A percentile compares a stretch with the other conserved stretches of the same genome.
phyloP scores from a whole-genome alignment of 768 basidiomycete genomes.

The Trametes maxima region DNA sequence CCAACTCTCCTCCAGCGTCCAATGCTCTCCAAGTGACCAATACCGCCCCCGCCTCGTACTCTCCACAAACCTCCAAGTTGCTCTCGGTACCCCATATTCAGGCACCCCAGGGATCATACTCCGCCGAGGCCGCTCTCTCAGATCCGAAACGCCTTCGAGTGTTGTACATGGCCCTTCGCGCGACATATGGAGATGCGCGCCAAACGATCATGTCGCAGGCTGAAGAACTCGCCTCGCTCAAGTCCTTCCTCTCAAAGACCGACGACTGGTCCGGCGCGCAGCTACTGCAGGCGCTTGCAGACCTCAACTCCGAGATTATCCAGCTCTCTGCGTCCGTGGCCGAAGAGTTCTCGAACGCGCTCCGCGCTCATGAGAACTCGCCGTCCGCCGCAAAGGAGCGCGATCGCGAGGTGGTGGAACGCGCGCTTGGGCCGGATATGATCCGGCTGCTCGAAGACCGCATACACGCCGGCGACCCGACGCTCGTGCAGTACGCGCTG shows the following conservation, averaged over 20 bases:
- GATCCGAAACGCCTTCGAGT: constrained; percentile 24
- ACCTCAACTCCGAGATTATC: constrained; percentile 39
- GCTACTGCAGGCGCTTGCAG: constrained; percentile 37
- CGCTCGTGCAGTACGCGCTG: constrained; percentile 39
- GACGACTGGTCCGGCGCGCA: constrained; percentile 39
- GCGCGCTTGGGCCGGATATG: constrained; percentile 34
- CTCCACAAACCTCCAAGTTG: too few species aligned
- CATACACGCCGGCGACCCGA: constrained; percentile 36
- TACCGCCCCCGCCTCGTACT: too few species aligned
- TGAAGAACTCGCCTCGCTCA: constrained; percentile 36
- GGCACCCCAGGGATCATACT: not conserved
- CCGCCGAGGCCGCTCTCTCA: constrained; percentile 21
- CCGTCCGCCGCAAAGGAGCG: constrained; percentile 23
- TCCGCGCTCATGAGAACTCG: constrained; percentile 27
- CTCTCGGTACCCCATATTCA: too few species aligned
- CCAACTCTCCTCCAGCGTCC: too few species aligned
- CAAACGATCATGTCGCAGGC: constrained; percentile 32
- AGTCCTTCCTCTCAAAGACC: constrained; percentile 39
- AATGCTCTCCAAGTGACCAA: too few species aligned
- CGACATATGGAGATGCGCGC: constrained; percentile 28
- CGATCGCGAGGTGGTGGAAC: constrained; percentile 32
- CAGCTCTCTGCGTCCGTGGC: constrained; percentile 38
- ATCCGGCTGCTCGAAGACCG: constrained; percentile 31
- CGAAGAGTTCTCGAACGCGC: constrained; percentile 32
- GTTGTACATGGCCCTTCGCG: constrained; percentile 29